Percentiles rank a stretch among this genome's conserved stretches.
phyloP scores from a whole-genome alignment of 192 early-diverging fungal genomes.

The Coemansia erecta region DNA sequence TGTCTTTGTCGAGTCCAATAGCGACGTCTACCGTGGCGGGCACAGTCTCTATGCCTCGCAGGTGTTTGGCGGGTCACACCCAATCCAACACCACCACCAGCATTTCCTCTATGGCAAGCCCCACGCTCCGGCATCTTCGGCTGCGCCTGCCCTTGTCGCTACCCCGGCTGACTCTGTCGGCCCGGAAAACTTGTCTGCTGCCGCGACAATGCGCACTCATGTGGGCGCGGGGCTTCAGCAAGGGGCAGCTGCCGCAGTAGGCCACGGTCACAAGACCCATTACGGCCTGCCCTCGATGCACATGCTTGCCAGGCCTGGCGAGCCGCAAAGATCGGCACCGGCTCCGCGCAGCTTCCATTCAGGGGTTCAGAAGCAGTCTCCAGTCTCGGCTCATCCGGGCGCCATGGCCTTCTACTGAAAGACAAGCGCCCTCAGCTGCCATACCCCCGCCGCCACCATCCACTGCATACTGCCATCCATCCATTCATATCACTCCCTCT shows the following conservation, averaged over 20 bases:
- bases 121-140: conserved; percentile 9
- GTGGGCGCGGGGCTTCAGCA: conserved; percentile 14
- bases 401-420: conserved; percentile 37
- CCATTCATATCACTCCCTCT: background rate
- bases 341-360: conserved; percentile 7
- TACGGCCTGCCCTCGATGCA: conserved; percentile 40
- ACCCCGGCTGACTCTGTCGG: conserved; percentile 14
- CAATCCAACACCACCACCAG: conserved; percentile 37
- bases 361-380: conserved; percentile 35
- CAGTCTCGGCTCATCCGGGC: conserved; percentile 22
- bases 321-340: conserved; percentile 9
- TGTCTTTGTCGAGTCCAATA: conserved; percentile 27
- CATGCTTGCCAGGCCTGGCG: conserved; percentile 18
- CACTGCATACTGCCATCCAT: no score
- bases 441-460: no score
- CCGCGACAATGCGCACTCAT: conserved; percentile 6
- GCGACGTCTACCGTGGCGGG: conserved; percentile 30
- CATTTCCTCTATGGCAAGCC: conserved; percentile 23
- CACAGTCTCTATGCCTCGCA: conserved; percentile 29
- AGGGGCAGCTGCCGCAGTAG: conserved; percentile 9
- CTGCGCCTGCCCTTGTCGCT: background rate
- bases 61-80: conserved; percentile 34
- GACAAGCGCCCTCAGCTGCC: background rate
- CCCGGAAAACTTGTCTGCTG: background rate
- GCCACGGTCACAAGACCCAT: conserved; percentile 3